Base-by-base conservation (phyloP, 108 stramenopile species). In the Discostella stelligeroides region DNA sequence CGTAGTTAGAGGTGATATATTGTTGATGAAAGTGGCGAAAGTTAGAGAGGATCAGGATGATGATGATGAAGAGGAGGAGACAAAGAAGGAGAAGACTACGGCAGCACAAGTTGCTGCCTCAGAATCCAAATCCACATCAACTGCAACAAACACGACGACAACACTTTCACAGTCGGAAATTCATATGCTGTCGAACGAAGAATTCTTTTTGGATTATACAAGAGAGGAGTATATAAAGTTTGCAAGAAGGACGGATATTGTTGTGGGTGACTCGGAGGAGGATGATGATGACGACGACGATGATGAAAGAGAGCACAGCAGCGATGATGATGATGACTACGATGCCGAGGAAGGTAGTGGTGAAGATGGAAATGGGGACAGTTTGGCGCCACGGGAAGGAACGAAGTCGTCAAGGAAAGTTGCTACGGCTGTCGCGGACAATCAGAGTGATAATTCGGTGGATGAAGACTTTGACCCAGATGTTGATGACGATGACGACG, bases 131-230 rank as follows among this genome's bases (percentile, higher is more conserved):
- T 40, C 58, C n/a, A 18, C 29, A 70, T 0, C 48, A n/a, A n/a
- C n/a, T n/a, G n/a, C n/a, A n/a, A n/a, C n/a, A n/a, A n/a, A n/a
- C n/a, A n/a, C n/a, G n/a, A n/a, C n/a, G n/a, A n/a, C n/a, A n/a
- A n/a, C n/a, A n/a, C n/a, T n/a, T 60, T 28, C 51, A 73, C 53
- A 84, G 21, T 55, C 64, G 17, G 23, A 56, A 37, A 46, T 71
- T 15, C 60, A 47, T 7, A 80, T 85, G 12, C 81, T 73, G 11
- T 28, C 75, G 48, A 88, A 88, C 60, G 88, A 92, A 15, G 93
- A 95, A 25, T 95, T 95, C 81, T 95, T 95, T 66, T 70, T 92
- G 72, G 83, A 90, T 80, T 95, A 95, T 56, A 90, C 89, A 18
- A 73, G 64, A 51, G 86, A 53, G 21, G 84, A 91, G 40, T 94